Base-by-base conservation (phyloP, 768 basidiomycete species). In the Leccinum arenicola region DNA sequence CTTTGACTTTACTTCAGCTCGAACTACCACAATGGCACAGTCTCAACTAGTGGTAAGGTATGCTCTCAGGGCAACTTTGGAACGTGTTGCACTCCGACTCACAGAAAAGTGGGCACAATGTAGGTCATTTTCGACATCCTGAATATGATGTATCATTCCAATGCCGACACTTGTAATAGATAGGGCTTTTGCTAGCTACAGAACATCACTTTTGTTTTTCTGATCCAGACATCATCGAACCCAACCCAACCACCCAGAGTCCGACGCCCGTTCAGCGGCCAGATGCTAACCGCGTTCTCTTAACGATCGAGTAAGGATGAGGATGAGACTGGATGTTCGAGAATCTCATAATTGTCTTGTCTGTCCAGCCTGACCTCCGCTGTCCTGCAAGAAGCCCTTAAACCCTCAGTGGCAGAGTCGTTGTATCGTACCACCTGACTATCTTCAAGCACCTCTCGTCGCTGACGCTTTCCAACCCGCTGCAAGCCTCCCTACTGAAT, bases 41-140 rank as follows among this genome's bases (percentile, higher is more conserved):
- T 66, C 66, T n/a, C 58, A 61, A 10, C 21, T 64, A 2, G 49
- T 67, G 25, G 57, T 61, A 6, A 85, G 81, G 70, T 75, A 79
- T 33, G 83, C 88, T 11, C 82, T 81, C 64, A 80, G 76, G 47
- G 85, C 87, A 0, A 89, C n/a, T n/a, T n/a, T 93, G 87, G 88
- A 91, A 61, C 82, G 85, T 27, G 89, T 97, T 62, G 94, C 95
- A 1, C 80, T 93, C 21, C 78, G 84, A 38, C 80, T 97, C 8
- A 95, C 95, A 17, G 94, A 90, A 64, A 84, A 82, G 61, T 98
- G 95, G 94, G 95, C n/a, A 98, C 68, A 98, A 98, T 75, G 95
- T 97, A 63, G 75, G 90, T 76, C 38, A 12, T 55, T 14, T 58
- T 55, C 27, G 47, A 17, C 48, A 33, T 55, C 40, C 36, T 58